These are phyloP conservation scores for Phytophthora ohioensis DNA, from an alignment of 352 stramenopile species.

Conservation along the genomic window DNA sequence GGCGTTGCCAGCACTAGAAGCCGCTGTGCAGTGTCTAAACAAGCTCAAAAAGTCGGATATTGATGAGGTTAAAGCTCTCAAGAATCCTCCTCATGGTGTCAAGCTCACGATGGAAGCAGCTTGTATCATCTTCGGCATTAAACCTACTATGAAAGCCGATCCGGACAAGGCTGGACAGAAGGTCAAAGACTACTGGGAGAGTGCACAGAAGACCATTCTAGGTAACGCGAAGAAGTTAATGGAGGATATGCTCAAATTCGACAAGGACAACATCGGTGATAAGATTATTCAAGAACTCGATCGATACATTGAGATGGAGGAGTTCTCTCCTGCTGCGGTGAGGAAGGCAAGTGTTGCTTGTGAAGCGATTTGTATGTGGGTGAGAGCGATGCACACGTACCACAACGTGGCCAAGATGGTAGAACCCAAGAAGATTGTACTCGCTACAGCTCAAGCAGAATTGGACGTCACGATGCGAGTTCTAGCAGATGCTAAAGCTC, in stretches of 20 bases:
- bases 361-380: conserved; percentile 95
- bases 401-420: conserved; percentile 93
- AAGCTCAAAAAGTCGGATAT: conserved; percentile 95
- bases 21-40: conserved; percentile 93
- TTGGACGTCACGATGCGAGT: conserved; percentile 90
- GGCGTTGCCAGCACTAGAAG: conserved; percentile 91
- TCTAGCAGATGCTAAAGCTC: conserved; percentile 85
- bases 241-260: conserved; percentile 91
- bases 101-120: conserved; percentile 92
- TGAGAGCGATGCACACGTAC: conserved; percentile 94
- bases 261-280: conserved; percentile 91
- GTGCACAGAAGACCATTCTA: conserved; percentile 87
- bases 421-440: conserved; percentile 92
- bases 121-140: conserved; percentile 96
- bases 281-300: conserved; percentile 91
- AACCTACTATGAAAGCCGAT: conserved; percentile 88
- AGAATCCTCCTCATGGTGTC: conserved; percentile 89
- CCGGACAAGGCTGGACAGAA: conserved; percentile 93
- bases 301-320: conserved; percentile 91
- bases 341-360: conserved; percentile 93
- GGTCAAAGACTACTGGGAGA: conserved; percentile 92
- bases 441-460: conserved; percentile 84
- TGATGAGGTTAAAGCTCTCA: conserved; percentile 92
- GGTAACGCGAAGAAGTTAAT: conserved; percentile 91
- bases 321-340: conserved; percentile 90